Base-by-base conservation (phyloP, 192 early-diverging fungal genomes). In the Hyaloraphidium curvatum region DNA sequence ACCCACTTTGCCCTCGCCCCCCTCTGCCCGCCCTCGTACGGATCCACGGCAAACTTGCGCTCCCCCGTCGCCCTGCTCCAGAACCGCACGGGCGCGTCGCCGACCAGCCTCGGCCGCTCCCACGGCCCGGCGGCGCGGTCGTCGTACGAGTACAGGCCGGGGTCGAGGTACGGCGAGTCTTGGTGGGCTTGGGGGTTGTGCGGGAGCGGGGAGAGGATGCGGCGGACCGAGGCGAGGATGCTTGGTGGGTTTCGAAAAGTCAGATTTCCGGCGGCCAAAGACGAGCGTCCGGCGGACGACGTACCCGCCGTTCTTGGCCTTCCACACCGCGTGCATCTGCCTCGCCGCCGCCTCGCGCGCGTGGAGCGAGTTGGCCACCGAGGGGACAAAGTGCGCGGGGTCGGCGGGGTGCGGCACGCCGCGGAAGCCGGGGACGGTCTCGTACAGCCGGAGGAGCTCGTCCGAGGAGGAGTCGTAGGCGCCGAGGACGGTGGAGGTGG, bases 261-360 rank as follows among this genome's bases (percentile, higher is more conserved):
- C 4, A 25, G 43, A 48, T 37, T 37, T 37, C 35, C 35, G 35
- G 35, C 11, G 11, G 35, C 17, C 7, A 19, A 11, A 48, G 17
- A 48, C 25, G 17, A 25, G 25, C 25, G 14, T 21, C 17, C 17
- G 4, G 1, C n/a, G 4, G 25, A 21, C 2, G 19, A 52, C 59
- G 57, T 70, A 84, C 78, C 83, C 83, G 62, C 83, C 83, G 53
- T 81, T 82, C 22, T 67, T 63, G 5, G 83, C 75, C 59, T 86
- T 76, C 31, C 72, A 59, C 31, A 85, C 64, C 4, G 68, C 60
- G 41, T 74, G 60, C 7, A 80, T 61, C 23, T 74, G 67, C 50
- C 67, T 73, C 27, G 63, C 63, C 29, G 78, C 40, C 19, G 60
- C 60, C 26, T 81, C 78, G 30, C 72, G 67, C 13, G 77, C 71